Percentiles rank a stretch among this genome's conserved stretches.
These are phyloP conservation scores for Centrapalus pauciflorus DNA, from an alignment of 129 eudicot species.

Conservation along the genomic window DNA sequence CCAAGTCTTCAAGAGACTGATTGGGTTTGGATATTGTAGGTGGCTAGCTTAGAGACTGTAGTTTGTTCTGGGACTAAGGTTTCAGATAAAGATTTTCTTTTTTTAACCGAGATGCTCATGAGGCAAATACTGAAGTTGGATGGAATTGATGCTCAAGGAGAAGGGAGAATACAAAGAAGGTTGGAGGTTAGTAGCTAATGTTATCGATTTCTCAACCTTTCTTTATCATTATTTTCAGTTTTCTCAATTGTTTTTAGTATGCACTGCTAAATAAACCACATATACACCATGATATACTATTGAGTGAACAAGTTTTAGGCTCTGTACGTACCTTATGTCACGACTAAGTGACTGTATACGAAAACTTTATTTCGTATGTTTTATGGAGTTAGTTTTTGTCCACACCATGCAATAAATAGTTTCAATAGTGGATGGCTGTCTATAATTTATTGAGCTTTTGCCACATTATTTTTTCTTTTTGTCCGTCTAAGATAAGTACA, in stretches of 20 bases:
- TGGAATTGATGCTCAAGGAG: constrained; percentile 80
- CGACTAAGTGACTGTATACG: too few relatives aligned
- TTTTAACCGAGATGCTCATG: constrained; percentile 75
- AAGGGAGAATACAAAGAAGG: constrained; percentile 71
- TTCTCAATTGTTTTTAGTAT: not conserved
- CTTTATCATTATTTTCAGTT: not conserved
- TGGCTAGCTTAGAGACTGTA: constrained; percentile 52
- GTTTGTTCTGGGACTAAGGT: constrained; percentile 65
- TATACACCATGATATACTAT: too few relatives aligned
- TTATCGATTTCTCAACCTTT: not conserved
- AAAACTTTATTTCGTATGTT: too few relatives aligned
- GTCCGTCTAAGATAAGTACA: too few relatives aligned
- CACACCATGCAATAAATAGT: too few relatives aligned
- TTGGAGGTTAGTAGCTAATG: constrained; percentile 51
- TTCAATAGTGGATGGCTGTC: too few relatives aligned
- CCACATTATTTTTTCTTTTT: too few relatives aligned
- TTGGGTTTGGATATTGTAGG: constrained; percentile 35
- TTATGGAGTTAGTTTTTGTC: too few relatives aligned
- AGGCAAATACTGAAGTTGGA: constrained; percentile 80
- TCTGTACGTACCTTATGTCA: too few relatives aligned
- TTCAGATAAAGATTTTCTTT: constrained; percentile 55
- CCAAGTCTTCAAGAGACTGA: not conserved
- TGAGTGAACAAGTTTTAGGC: too few relatives aligned
- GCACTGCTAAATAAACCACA: too few relatives aligned
- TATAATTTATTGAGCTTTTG: too few relatives aligned